phyloP scores from a whole-genome alignment of 805 yeast species.

The Candida ficus region DNA sequence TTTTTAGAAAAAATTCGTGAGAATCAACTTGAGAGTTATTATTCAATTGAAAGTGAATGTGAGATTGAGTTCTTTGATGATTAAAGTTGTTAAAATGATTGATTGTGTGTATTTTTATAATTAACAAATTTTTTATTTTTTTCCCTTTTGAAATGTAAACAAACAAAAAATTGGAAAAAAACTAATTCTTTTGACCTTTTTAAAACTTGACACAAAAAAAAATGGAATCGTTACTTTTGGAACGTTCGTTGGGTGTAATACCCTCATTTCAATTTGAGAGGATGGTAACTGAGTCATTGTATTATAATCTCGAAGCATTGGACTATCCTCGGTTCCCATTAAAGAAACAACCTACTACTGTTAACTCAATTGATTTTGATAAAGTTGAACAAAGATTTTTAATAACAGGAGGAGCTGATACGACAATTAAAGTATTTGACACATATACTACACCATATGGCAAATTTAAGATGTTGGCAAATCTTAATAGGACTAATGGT shows the following conservation, averaged over 20 bases:
- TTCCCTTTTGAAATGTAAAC: neutral
- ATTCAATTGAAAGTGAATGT: conserved; percentile 13
- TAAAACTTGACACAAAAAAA: too few relatives aligned
- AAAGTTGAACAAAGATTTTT: conserved; percentile 38
- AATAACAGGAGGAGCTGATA: conserved; percentile 71
- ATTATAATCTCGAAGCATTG: conserved; percentile 17
- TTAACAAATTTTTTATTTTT: too few relatives aligned
- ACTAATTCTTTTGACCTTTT: too few relatives aligned
- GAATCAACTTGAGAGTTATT: conserved; percentile 33
- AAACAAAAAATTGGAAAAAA: neutral
- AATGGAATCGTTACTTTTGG: conserved; percentile 13
- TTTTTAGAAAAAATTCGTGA: conserved; percentile 31
- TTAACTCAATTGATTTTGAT: conserved; percentile 60
- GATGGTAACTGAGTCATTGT: conserved; percentile 21
- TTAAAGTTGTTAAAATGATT: too few relatives aligned
- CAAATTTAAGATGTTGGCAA: conserved; percentile 8
- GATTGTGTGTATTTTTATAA: too few relatives aligned
- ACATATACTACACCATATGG: conserved; percentile 1
- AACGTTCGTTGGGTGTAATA: conserved; percentile 12
- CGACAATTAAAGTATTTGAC: conserved; percentile 66
- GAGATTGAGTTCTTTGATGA: conserved; percentile 2
- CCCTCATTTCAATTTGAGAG: conserved; percentile 8
- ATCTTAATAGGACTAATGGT: conserved; percentile 22
- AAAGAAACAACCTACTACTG: conserved; percentile 27
- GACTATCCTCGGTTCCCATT: conserved; percentile 19